Evolutionary conservation across 768 basidiomycete species (phyloP).

Genomic region (Gyrodon lividus): DNA sequence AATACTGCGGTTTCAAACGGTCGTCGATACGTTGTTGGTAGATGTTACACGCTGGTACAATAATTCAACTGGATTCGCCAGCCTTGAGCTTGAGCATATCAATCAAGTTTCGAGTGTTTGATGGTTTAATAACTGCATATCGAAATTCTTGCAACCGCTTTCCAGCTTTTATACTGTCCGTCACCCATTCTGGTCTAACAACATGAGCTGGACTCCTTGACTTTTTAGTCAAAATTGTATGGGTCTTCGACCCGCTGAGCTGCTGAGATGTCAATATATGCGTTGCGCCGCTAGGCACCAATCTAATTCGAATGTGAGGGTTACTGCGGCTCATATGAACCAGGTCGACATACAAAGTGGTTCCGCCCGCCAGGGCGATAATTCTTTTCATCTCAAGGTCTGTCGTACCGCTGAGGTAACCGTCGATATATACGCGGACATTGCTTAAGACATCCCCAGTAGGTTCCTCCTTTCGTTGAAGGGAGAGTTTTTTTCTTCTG

Average conservation of each 20-base stretch:
- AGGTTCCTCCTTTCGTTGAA: constrained; percentile 21
- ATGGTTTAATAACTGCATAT: constrained; percentile 50
- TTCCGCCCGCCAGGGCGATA: constrained; percentile 66
- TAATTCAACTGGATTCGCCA: constrained; percentile 13
- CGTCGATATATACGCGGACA: constrained; percentile 67
- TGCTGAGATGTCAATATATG: constrained; percentile 77
- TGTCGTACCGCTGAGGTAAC: constrained; percentile 67
- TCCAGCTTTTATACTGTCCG: constrained; percentile 62
- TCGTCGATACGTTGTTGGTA: constrained; percentile 8
- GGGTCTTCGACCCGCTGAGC: constrained; percentile 69
- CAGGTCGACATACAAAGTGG: constrained; percentile 49
- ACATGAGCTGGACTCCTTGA: constrained; percentile 52
- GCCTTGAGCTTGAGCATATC: constrained; percentile 37
- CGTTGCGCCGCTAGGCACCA: constrained; percentile 60
- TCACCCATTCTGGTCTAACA: constrained; percentile 75
- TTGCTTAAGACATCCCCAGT: constrained; percentile 34
- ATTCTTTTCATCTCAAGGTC: constrained; percentile 78
- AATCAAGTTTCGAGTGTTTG: constrained; percentile 36
- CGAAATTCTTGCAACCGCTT: constrained; percentile 58
- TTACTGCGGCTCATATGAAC: constrained; percentile 3
- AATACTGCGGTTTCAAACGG: background rate
- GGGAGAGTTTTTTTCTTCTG: constrained; percentile 46
- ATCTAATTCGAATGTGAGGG: constrained; percentile 35
- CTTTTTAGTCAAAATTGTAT: constrained; percentile 56
- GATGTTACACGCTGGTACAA: constrained; percentile 1